Base-by-base conservation (phyloP, 371 early-diverging fungal genomes). In the Basidiobolus meristosporus region DNA sequence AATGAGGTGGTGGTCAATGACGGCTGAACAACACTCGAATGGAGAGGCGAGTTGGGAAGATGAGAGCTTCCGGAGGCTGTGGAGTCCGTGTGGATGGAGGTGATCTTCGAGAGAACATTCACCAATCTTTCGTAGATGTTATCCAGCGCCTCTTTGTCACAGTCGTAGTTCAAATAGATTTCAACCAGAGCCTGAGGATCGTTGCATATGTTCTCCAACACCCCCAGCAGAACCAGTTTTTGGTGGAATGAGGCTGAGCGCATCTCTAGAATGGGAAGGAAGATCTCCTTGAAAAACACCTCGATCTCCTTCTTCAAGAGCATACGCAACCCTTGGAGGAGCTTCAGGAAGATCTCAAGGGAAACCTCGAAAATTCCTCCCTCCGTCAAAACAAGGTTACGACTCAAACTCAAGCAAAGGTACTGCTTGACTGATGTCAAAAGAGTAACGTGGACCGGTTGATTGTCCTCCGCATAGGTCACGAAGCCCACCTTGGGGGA, bases 131-230 rank as follows among this genome's bases (percentile, higher is more conserved):
- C 69, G 39, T 68, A 68, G 23, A 65, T 63, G 41, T 68, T 68
- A 34, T 63, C 65, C 20, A 64, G 20, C 1, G 68, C 62, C 34
- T 53, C 53, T 10, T 57, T 58, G 40, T 79, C 85, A 54, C 98
- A 97, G 57, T 97, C 98, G 52, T 92, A 93, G 59, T 93, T 93
- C 29, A 97, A 63, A 44, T 91, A 97, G 20, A 97, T 67, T 50
- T 97, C 98, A 2, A 97, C 91, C 7, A 93, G 58, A 0, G 83
- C 66, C 28, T 77, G 69, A 14, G 92, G 87, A 47, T 85, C 82
- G 20, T 66, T 56, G 42, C 88, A 67, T 35, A 44, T 63, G 38
- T 63, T 55, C 29, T 52, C 46, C 10, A 62, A 33, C 18, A 65
- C 51, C 30, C 57, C 65, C 10, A 70, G 36, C 31, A 70, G 28